phyloP scores from a whole-genome alignment of 129 eudicot species.

The Glebionis coronaria region DNA sequence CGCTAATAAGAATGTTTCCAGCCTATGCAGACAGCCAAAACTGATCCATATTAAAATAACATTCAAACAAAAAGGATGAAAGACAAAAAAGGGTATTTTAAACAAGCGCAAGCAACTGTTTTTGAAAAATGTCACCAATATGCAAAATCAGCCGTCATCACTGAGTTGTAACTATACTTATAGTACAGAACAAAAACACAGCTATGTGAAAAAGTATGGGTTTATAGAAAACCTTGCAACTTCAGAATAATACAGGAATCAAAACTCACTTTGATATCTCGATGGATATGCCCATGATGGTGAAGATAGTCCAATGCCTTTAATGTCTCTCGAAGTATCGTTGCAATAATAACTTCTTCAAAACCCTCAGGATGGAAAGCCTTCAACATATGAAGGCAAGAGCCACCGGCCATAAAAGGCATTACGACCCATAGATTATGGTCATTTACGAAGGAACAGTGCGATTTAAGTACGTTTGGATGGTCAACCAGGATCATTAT shows the following conservation, averaged over 20 bases:
- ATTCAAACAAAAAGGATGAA: constrained; percentile 6
- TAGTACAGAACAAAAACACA: not conserved
- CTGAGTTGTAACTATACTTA: not conserved
- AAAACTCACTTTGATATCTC: constrained; percentile 46
- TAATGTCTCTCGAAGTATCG: constrained; percentile 53
- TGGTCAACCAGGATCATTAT: constrained; percentile 59
- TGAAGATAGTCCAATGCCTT: constrained; percentile 68
- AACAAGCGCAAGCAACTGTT: not conserved
- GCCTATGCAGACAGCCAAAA: constrained; percentile 26
- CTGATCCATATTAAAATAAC: not conserved
- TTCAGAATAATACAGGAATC: constrained; percentile 13
- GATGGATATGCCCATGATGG: constrained; percentile 62
- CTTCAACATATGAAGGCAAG: constrained; percentile 54
- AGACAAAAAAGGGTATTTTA: not conserved
- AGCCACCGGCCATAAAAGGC: constrained; percentile 71
- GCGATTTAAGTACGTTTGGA: constrained; percentile 51
- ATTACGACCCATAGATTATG: constrained; percentile 61
- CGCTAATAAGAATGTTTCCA: constrained; percentile 37
- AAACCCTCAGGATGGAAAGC: constrained; percentile 47
- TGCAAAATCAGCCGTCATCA: too few species aligned
- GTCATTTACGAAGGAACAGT: constrained; percentile 42
- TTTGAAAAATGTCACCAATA: not conserved
- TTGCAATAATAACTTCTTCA: constrained; percentile 58
- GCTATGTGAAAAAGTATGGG: not conserved
- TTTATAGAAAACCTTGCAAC: not conserved